These are phyloP conservation scores for Gamarada debralockiae DNA, from an alignment of 495 filamentous ascomycete species.

Conservation along the genomic window DNA sequence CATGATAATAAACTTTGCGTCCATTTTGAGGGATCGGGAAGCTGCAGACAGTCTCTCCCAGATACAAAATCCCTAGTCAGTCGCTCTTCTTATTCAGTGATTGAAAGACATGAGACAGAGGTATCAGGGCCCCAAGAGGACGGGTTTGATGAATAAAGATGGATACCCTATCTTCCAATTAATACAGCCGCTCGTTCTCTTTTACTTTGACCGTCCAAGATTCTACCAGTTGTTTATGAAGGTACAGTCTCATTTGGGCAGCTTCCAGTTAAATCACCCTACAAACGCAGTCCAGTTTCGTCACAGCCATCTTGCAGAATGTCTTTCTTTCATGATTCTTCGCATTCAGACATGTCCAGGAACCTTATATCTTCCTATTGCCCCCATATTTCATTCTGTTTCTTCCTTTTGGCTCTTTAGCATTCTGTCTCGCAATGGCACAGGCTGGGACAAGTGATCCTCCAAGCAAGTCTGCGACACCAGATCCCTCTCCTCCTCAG, in stretches of 20 bases:
- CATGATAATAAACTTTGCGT: no score
- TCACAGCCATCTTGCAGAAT: constrained; percentile 10
- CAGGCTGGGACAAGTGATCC: constrained; percentile 5
- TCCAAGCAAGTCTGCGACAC: not conserved
- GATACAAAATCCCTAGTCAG: no score
- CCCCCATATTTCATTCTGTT: constrained; percentile 3
- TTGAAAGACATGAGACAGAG: no score
- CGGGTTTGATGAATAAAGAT: no score
- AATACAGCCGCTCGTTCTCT: no score
- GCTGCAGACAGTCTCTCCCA: no score
- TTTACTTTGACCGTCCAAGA: no score
- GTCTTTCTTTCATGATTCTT: constrained; percentile 11
- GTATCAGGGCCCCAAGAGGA: no score
- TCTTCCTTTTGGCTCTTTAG: constrained; percentile 15
- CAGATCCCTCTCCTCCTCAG: not conserved
- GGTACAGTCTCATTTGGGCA: not conserved
- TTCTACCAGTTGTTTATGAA: not conserved
- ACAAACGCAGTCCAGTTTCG: not conserved
- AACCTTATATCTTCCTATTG: constrained; percentile 17
- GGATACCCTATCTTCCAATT: no score
- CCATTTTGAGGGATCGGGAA: no score
- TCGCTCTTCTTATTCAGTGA: no score
- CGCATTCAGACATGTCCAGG: not conserved
- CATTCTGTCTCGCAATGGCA: constrained; percentile 4
- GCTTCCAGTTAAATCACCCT: not conserved